Evolutionary conservation across 2,329 filamentous ascomycete species (phyloP).

Genomic region (Pestalotiopsis sp.): DNA sequence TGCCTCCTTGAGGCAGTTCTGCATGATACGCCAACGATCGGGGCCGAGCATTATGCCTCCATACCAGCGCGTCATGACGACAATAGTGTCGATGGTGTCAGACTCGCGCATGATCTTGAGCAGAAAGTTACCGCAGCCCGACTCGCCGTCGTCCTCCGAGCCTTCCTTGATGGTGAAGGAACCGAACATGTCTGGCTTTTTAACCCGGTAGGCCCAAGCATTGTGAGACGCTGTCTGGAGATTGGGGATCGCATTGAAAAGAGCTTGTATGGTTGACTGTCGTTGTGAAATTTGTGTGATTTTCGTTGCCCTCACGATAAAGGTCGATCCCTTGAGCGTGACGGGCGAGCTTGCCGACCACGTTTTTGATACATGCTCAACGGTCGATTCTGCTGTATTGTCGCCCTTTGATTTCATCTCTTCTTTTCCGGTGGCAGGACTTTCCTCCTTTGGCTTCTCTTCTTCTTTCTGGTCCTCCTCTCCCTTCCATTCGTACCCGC

Average conservation of each 20-base stretch:
- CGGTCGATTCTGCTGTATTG: neutral
- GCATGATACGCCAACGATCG: slow-evolving; percentile 66
- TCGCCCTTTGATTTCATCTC: neutral
- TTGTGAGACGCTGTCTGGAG: slow-evolving; percentile 62
- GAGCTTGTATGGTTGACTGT: slow-evolving; percentile 44
- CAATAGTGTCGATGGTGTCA: slow-evolving; percentile 52
- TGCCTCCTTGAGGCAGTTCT: slow-evolving; percentile 56
- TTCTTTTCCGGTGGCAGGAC: neutral
- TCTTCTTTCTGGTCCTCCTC: slow-evolving; percentile 30
- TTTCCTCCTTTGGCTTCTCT: neutral
- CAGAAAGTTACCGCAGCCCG: slow-evolving; percentile 59
- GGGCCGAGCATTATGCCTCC: slow-evolving; percentile 63
- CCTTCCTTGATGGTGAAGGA: slow-evolving; percentile 47
- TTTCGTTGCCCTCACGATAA: slow-evolving; percentile 55
- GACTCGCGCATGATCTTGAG: slow-evolving; percentile 56
- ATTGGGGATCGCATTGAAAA: slow-evolving; percentile 50
- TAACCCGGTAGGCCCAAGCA: slow-evolving; percentile 54
- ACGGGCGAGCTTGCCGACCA: slow-evolving; percentile 58
- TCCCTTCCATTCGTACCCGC: slow-evolving; percentile 68
- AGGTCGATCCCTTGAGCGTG: slow-evolving; percentile 56
- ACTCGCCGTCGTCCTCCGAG: slow-evolving; percentile 64
- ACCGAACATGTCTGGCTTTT: slow-evolving; percentile 33
- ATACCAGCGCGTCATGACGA: slow-evolving; percentile 65
- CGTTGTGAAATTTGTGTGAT: slow-evolving; percentile 43
- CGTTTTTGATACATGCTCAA: slow-evolving; percentile 25